Base-by-base conservation (phyloP, 495 filamentous ascomycete genomes). In the Talaromyces proteolyticus region DNA sequence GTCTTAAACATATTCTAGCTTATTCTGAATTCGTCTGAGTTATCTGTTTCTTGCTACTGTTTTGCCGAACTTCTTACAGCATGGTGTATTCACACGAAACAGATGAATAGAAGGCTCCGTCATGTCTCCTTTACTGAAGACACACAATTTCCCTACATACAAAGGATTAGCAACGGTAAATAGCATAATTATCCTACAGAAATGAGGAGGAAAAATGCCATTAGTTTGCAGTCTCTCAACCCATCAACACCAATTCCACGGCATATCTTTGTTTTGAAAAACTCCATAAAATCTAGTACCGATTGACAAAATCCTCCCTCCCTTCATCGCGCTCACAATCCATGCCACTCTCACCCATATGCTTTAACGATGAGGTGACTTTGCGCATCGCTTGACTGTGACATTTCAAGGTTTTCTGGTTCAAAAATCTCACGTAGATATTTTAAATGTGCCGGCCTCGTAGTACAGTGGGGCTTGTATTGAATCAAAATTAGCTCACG, bases 221-320 rank as follows among this genome's bases (percentile, higher is more conserved):
- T 49, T 36, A 49, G 40, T 22, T 19, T 41, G 26, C 47, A 49
- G 26, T 49, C 37, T 22, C 47, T 49, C 37, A 49, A 39, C 47
- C 45, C 17, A 36, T 47, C 19, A 14, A 19, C 26, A 6, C 17
- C 18, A 1, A 20, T 17, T 2, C 29, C 29, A 5, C 17, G 7
- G 24, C 47, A 49, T 12, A 49, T 21, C 10, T 40, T 23, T 14
- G 18, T 40, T 3, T 36, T 16, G 22, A 49, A 49, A 29, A 18
- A 49, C 16, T 23, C 16, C 47, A 49, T 49, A 18, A 21, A 29
- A 12, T 49, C 34, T 19, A 49, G 26, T 7, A 49, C 47, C 20
- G 16, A 23, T n/a, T 18, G 29, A 41, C 24, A 49, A 49, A 49
- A 18, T 49, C 47, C 20, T 39, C 47, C 37, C 24, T 34, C 47